Percentiles rank a stretch among this genome's conserved stretches.
Conservation (phyloP, 345 rosid species). For the Brassica rapa region DNA sequence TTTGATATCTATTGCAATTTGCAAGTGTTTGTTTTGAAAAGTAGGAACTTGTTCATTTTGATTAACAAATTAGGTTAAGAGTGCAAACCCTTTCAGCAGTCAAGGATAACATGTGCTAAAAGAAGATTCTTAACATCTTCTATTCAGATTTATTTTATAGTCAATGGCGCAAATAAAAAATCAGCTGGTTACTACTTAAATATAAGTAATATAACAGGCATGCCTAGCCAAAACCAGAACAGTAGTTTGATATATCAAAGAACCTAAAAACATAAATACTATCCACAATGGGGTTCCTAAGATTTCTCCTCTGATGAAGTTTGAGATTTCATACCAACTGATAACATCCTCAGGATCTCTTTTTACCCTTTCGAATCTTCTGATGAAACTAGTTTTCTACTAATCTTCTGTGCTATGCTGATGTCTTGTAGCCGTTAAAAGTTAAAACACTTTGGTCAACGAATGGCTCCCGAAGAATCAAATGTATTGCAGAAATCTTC, state of each 20-base stretch:
- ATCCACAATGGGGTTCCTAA: not conserved
- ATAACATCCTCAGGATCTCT: constrained; percentile 8
- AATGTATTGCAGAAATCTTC: constrained; percentile 48
- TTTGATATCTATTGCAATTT: not conserved
- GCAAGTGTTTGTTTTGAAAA: not conserved
- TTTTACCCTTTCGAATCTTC: not conserved
- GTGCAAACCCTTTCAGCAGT: not conserved
- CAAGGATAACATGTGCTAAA: not conserved
- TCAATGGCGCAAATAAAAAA: not conserved
- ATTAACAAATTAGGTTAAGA: not conserved
- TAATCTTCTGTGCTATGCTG: not conserved
- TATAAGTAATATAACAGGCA: not conserved
- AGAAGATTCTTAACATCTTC: constrained; percentile 1
- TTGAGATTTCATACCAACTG: constrained; percentile 5
- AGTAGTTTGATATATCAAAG: not conserved
- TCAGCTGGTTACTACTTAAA: not conserved
- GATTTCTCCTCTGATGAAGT: constrained; percentile 3
- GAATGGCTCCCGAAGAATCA: constrained; percentile 30
- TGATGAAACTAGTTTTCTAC: constrained; percentile 7
- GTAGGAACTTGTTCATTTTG: not conserved
- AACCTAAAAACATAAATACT: not conserved
- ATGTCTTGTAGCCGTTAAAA: constrained; percentile 7
- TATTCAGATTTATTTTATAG: not conserved
- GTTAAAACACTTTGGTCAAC: constrained; percentile 2
- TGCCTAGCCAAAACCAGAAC: not conserved